These are phyloP conservation scores for Monascus ruber DNA, from an alignment of 2,329 filamentous ascomycete species.

Conservation along the genomic window DNA sequence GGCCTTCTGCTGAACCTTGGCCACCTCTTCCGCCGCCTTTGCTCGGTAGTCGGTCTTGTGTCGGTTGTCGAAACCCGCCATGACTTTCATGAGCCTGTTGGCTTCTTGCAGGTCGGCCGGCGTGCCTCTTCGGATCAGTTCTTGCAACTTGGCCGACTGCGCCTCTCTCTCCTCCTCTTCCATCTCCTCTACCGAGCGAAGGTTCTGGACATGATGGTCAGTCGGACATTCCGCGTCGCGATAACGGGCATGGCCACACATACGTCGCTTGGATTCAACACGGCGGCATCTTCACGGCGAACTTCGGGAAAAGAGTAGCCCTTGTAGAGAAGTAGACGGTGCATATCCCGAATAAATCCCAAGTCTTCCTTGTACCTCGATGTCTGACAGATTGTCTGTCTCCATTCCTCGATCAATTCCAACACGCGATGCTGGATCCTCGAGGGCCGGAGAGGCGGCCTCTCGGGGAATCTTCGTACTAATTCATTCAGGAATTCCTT, in stretches of 20 bases:
- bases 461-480: conserved; percentile 87
- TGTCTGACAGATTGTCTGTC: conserved; percentile 94
- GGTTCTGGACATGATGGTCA: conserved; percentile 49
- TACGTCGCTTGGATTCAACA: conserved; percentile 93
- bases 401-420: conserved; percentile 96
- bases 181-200: conserved; percentile 97
- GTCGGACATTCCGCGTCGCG: conserved; percentile 6
- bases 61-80: conserved; percentile 93
- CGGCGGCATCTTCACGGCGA: conserved; percentile 83
- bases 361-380: conserved; percentile 95
- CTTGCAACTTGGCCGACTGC: conserved; percentile 95
- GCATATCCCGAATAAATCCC: conserved; percentile 96
- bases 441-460: conserved; percentile 73
- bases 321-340: conserved; percentile 88
- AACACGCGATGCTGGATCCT: conserved; percentile 86
- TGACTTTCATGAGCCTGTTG: conserved; percentile 96
- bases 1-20: conserved; percentile 92
- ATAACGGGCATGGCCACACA: conserved; percentile 26
- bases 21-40: conserved; percentile 91
- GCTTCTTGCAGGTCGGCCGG: conserved; percentile 94
- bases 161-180: conserved; percentile 91
- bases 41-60: conserved; percentile 96
- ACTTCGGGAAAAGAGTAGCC: conserved; percentile 93
- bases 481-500: conserved; percentile 99
- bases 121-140: conserved; percentile 82